Base-by-base conservation (phyloP, 169 alveolate genomes). In the Babesia bovis region DNA sequence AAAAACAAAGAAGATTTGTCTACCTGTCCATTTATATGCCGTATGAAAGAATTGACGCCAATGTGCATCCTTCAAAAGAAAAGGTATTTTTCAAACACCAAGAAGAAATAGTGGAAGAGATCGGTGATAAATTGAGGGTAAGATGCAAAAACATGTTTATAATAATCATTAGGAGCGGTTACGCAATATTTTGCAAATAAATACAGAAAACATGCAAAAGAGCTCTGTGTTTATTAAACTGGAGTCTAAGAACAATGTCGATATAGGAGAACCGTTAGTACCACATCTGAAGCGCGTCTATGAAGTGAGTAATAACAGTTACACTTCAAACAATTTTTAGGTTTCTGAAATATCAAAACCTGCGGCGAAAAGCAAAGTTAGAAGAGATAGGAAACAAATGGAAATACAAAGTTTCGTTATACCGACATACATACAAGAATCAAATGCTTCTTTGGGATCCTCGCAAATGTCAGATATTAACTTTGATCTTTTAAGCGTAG, bases 61-160 rank as follows among this genome's bases (percentile, higher is more conserved):
- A 98, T 86, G 99, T 98, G 0, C 99, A 97, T 69, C 99, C 99
- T 13, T 95, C 98, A 36, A 98, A 98, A 87, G 95, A 93, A 67
- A 90, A 89, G 69, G 97, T 97, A 0, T 85, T 84, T 57, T 94
- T 96, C 67, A 75, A 90, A 53, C 77, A 94, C 72, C 96, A 96
- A 58, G 92, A 83, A 15, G 95, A 92, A 50, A 85, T 92, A 0
- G 52, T 89, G 2, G 69, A 77, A 35, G 90, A 85, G 25, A 86
- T 94, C 12, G 66, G 69, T 1, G 68, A 42, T 45, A 70, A 56
- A 25, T 73, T 91, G 2, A 84, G 67, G 44, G 90, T 89, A 19
- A 28, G 81, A 38, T 47, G 0, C 10, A n/a, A 17, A n/a, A n/a
- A 10, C 2, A n/a, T 10, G 5, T n/a, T 17, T 13, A 9, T 38